Evolutionary conservation across 2,329 filamentous ascomycete species (phyloP).

Genomic region (Scytalidium lignicola): DNA sequence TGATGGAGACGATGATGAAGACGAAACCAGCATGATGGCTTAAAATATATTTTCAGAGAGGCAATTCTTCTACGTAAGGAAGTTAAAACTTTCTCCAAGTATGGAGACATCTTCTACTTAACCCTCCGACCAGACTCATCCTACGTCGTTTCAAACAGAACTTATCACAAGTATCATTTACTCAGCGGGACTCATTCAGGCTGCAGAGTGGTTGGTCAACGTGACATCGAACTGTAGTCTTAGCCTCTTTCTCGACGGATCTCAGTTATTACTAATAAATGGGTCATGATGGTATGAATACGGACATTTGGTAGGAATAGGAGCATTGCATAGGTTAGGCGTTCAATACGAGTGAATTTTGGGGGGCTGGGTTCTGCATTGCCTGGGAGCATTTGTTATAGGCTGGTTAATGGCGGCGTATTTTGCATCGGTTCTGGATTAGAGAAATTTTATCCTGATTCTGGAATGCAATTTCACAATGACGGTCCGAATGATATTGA

Average conservation of each 20-base stretch:
- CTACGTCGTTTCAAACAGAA: background rate
- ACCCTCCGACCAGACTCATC: background rate
- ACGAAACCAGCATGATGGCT: conserved; percentile 50
- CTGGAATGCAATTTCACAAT: background rate
- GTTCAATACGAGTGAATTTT: background rate
- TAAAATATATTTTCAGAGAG: background rate
- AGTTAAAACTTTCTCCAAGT: too few species aligned
- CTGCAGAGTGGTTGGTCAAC: background rate
- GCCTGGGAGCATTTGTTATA: background rate
- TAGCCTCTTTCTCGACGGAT: background rate
- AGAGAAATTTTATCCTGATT: background rate
- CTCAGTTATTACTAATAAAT: background rate
- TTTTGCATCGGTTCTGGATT: background rate
- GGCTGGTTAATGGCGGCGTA: background rate
- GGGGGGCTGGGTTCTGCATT: background rate
- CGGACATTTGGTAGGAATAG: background rate
- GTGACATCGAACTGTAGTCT: background rate
- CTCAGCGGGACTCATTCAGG: background rate
- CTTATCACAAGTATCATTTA: background rate
- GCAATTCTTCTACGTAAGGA: background rate
- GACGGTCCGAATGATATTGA: background rate
- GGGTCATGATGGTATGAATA: background rate
- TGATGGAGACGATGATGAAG: conserved; percentile 66
- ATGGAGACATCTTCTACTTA: background rate
- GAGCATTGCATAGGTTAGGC: background rate